Base-by-base conservation (phyloP, 768 basidiomycete genomes). In the Rhizopogon vulgaris region DNA sequence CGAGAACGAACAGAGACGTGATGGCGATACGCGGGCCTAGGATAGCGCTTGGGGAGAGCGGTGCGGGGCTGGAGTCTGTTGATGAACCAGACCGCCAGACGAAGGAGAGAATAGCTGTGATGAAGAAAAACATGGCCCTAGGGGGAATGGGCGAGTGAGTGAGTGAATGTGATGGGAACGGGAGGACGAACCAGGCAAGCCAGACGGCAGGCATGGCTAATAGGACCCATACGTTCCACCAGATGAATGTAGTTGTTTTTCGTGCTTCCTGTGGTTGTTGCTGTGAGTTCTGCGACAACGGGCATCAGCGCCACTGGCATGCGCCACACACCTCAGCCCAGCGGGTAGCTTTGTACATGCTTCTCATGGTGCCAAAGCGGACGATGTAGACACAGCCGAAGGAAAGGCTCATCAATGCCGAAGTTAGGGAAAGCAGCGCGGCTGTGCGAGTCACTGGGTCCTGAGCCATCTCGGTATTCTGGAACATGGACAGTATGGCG, bases 361-460 rank as follows among this genome's bases (percentile, higher is more conserved):
- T 84, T 39, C 78, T 74, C 87, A 90, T 89, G 1, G 77, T 80
- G 12, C 79, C 78, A 53, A 89, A 89, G 25, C 84, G 71, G 14
- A 89, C 71, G 14, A 85, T 87, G 64, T 84, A 89, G 51, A 85
- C 74, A 57, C 87, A 87, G 0, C 87, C 87, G 60, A 80, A 90
- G 3, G 77, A 77, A 18, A 89, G 69, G 57, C 85, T 86, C 78
- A 87, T 82, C 53, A 87, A 59, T 1, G 84, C 82, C 36, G 78
- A 85, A 0, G 82, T 71, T 17, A 89, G 67, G 4, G 85, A 85
- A n/a, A 85, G 60, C 4, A 88, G 67, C 0, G 84, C 83, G 0
- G 77, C 69, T 2, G 79, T 82, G 38, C 86, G 77, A 4, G 79
- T 83, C 9, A 87, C 53, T 0, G 85, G 82, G 56, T 87, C 84